Evolutionary conservation across 345 rosid species (phyloP).

Genomic region (Abelmoschus esculentus): DNA sequence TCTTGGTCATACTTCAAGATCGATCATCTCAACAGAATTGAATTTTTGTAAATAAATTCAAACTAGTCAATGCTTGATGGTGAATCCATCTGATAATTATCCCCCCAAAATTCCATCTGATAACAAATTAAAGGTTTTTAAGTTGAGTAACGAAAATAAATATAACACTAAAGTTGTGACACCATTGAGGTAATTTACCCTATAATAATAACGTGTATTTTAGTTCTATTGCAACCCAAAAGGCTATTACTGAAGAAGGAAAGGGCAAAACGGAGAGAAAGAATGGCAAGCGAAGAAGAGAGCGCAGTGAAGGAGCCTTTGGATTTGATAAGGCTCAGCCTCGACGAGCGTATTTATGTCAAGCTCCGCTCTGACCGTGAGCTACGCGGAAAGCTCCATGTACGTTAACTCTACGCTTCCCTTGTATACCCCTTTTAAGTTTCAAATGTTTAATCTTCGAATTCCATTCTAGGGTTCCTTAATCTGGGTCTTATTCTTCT

Average conservation of each 20-base stretch:
- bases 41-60: too few species aligned
- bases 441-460: neutral
- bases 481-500: neutral
- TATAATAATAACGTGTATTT: too few species aligned
- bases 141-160: too few species aligned
- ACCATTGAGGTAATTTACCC: too few species aligned
- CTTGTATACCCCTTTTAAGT: neutral
- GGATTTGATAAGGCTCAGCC: constrained; percentile 94
- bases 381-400: constrained; percentile 99
- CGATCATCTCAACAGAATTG: too few species aligned
- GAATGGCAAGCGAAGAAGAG: constrained; percentile 90
- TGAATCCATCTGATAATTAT: too few species aligned
- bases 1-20: too few species aligned
- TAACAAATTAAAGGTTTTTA: too few species aligned
- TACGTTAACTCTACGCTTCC: constrained; percentile 14
- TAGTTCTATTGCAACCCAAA: too few species aligned
- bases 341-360: constrained; percentile 97
- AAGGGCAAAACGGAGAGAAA: neutral
- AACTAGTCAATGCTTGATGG: too few species aligned
- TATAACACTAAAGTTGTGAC: too few species aligned
- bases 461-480: neutral
- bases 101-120: too few species aligned
- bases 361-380: constrained; percentile 99
- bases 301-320: constrained; percentile 97
- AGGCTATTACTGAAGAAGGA: neutral